These are phyloP conservation scores for Guadua angustifolia DNA, from an alignment of 176 grass and related monocot species.

Conservation along the genomic window DNA sequence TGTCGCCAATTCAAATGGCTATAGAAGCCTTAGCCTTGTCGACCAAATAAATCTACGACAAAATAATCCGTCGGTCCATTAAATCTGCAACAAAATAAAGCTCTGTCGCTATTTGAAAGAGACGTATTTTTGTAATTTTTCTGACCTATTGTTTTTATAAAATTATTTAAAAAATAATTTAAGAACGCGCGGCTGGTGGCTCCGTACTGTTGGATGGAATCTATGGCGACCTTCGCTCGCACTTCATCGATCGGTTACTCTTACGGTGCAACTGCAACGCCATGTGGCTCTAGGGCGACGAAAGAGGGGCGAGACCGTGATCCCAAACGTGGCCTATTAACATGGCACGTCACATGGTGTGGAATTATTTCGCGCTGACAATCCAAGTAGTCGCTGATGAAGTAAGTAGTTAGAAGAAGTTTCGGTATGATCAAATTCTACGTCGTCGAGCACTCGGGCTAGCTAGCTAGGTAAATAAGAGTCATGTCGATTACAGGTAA, in stretches of 20 bases:
- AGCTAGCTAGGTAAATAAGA: background rate
- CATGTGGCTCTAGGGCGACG: background rate
- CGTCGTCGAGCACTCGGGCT: background rate
- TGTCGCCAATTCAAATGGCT: too few relatives aligned
- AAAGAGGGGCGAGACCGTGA: background rate
- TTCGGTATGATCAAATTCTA: background rate
- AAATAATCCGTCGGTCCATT: too few relatives aligned
- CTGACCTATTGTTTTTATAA: too few relatives aligned
- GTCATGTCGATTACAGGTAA: background rate
- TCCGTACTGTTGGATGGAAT: background rate
- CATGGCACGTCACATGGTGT: background rate
- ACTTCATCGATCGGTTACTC: background rate
- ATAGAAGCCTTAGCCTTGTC: too few relatives aligned
- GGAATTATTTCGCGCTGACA: background rate
- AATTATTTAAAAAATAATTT: background rate
- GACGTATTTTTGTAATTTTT: too few relatives aligned
- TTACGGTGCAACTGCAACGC: too few relatives aligned
- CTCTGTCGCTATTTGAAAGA: too few relatives aligned
- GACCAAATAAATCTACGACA: too few relatives aligned
- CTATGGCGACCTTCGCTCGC: background rate
- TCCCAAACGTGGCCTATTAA: conserved; percentile 27
- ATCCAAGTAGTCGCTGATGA: background rate
- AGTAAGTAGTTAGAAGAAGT: background rate
- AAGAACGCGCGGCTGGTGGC: background rate
- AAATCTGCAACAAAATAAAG: too few relatives aligned